Percentiles rank a stretch among this genome's conserved stretches.
phyloP scores from a whole-genome alignment of 495 filamentous ascomycete genomes.

The Daldinia vernicosa region DNA sequence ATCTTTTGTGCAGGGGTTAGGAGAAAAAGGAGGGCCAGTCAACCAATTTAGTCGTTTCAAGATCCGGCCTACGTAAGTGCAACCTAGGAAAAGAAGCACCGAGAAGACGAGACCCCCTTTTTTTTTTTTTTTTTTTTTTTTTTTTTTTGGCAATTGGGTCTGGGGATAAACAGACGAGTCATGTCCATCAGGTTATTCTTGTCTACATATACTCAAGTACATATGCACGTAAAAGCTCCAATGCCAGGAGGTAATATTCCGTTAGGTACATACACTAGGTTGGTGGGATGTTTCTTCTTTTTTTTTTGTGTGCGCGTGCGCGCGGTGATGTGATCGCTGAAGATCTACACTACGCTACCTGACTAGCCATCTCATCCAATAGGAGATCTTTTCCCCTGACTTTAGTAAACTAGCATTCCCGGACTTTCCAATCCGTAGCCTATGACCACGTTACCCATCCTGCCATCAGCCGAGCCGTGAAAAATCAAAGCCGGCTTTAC shows the following conservation, averaged over 20 bases:
- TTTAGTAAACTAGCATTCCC: slow-evolving; percentile 3
- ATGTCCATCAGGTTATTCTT: slow-evolving; percentile 13
- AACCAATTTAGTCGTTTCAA: slow-evolving; percentile 28
- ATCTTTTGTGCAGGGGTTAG: slow-evolving; percentile 36
- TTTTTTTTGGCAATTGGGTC: slow-evolving; percentile 1
- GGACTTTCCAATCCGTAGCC: slow-evolving; percentile 9
- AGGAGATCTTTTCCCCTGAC: slow-evolving; percentile 25
- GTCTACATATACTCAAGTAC: background rate
- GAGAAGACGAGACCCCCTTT: slow-evolving; percentile 9
- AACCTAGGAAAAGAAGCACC: slow-evolving; percentile 23
- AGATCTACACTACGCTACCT: slow-evolving; percentile 32
- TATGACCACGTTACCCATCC: background rate
- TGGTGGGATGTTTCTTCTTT: slow-evolving; percentile 7
- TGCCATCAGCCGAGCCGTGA: slow-evolving; percentile 21
- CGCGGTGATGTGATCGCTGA: slow-evolving; percentile 34
- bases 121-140: slow-evolving; percentile 8
- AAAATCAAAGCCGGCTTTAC: slow-evolving; percentile 20
- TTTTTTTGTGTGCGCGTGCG: slow-evolving; percentile 2
- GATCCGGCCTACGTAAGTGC: slow-evolving; percentile 30
- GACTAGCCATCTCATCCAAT: slow-evolving; percentile 17
- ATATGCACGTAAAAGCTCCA: slow-evolving; percentile 13
- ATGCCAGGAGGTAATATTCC: slow-evolving; percentile 6
- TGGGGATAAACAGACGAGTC: slow-evolving; percentile 16
- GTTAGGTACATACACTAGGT: too few species aligned
- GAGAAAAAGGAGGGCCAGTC: slow-evolving; percentile 5